Evolutionary conservation across 257 asterid species (phyloP).

Genomic region (Coffea canephora): DNA sequence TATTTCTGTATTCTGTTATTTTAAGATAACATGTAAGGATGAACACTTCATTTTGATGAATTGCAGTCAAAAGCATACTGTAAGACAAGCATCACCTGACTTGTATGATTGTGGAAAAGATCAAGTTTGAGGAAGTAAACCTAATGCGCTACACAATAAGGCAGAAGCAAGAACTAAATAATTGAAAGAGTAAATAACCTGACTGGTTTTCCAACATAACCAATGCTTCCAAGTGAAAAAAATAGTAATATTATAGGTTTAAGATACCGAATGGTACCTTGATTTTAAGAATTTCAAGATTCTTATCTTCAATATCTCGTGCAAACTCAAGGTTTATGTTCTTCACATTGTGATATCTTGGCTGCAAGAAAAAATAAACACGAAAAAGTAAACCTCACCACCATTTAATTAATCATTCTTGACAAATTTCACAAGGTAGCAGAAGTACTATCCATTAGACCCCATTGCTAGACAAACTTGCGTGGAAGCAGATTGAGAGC

Average conservation of each 20-base stretch:
- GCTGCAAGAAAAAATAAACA: constrained; percentile 45
- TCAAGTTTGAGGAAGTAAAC: not conserved
- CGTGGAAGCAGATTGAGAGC: not conserved
- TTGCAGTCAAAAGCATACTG: not conserved
- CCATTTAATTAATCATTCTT: constrained; percentile 4
- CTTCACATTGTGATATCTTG: constrained; percentile 80
- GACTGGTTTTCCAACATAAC: no score
- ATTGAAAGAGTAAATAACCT: no score
- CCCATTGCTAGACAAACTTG: not conserved
- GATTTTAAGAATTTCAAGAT: constrained; percentile 59
- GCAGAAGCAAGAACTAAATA: not conserved
- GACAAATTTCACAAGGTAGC: not conserved
- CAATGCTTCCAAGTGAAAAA: no score
- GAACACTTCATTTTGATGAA: not conserved
- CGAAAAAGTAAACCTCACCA: constrained; percentile 15
- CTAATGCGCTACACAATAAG: not conserved
- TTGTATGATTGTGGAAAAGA: not conserved
- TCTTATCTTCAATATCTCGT: constrained; percentile 75
- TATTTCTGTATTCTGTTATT: not conserved
- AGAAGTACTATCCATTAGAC: not conserved
- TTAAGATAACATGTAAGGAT: not conserved
- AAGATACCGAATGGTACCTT: constrained; percentile 40
- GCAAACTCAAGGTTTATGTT: constrained; percentile 87
- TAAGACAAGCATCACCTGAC: not conserved
- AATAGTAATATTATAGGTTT: no score